phyloP scores from a whole-genome alignment of 192 early-diverging fungal species.

The Chytriomyces confervae region DNA sequence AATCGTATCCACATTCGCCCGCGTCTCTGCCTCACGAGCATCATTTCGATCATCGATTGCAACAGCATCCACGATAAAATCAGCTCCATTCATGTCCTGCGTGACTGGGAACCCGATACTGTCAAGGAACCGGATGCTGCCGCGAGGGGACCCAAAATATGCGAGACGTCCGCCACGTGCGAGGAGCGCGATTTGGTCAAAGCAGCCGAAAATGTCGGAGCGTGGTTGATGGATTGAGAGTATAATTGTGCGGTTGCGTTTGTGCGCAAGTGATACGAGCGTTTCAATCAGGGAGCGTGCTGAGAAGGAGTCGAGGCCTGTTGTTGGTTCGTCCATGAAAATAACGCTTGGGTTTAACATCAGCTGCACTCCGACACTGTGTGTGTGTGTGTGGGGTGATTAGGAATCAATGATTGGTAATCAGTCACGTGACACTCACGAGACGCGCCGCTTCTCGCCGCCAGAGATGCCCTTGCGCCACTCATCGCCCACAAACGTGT shows the following conservation, averaged over 20 bases:
- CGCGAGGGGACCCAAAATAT: conserved; percentile 62
- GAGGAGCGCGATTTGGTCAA: conserved; percentile 82
- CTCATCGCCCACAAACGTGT: conserved; percentile 55
- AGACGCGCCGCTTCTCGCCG: conserved; percentile 87
- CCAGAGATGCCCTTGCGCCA: conserved; percentile 70
- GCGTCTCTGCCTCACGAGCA: conserved; percentile 30
- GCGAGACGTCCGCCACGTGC: conserved; percentile 69
- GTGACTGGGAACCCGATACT: conserved; percentile 60
- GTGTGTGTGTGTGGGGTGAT: not conserved
- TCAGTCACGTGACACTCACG: conserved; percentile 30
- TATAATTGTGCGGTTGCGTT: conserved; percentile 63
- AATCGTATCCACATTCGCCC: conserved; percentile 28
- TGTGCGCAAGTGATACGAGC: conserved; percentile 44
- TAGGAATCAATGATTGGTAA: not conserved
- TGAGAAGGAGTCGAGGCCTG: conserved; percentile 73
- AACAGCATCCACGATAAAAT: conserved; percentile 67
- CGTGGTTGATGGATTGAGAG: conserved; percentile 91
- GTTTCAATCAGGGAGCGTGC: conserved; percentile 69
- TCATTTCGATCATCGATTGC: conserved; percentile 48
- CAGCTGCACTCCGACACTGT: conserved; percentile 85
- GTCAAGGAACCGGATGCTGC: conserved; percentile 62
- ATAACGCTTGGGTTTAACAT: conserved; percentile 69
- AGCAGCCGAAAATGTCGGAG: conserved; percentile 79
- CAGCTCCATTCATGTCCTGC: conserved; percentile 71
- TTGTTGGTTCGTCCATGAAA: conserved; percentile 58